Conservation (phyloP, 2,329 filamentous ascomycete genomes). For the Trichoderma cornu-damae region DNA sequence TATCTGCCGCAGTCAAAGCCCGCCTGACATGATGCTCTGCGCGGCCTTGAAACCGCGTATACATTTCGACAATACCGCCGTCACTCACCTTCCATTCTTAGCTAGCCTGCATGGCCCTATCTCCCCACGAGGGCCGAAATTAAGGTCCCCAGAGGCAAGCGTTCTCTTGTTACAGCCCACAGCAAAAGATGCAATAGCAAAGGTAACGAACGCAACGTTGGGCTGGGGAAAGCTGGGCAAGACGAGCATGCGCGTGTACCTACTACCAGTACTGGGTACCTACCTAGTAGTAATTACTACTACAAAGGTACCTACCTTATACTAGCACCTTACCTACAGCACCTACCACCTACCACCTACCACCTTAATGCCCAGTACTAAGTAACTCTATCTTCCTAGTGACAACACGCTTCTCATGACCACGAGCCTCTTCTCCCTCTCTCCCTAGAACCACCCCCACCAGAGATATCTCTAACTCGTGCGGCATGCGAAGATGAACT, state of each 20-base stretch:
- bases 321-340: too few relatives aligned
- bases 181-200: not conserved
- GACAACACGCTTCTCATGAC: not conserved
- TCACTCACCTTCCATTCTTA: slow-evolving; percentile 5
- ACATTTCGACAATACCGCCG: too few relatives aligned
- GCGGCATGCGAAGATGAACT: slow-evolving; percentile 1
- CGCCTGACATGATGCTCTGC: too few relatives aligned
- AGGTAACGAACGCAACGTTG: not conserved
- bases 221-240: not conserved
- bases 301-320: too few relatives aligned
- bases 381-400: not conserved
- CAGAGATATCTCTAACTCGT: not conserved
- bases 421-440: not conserved
- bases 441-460: slow-evolving; percentile 5
- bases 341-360: too few relatives aligned
- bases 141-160: not conserved
- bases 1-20: too few relatives aligned
- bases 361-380: too few relatives aligned
- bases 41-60: too few relatives aligned
- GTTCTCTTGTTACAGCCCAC: not conserved
- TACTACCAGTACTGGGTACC: too few relatives aligned
- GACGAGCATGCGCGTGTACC: not conserved
- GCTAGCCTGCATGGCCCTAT: not conserved
- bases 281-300: too few relatives aligned
- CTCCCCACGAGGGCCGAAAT: not conserved